Evolutionary conservation across 1,284 basidiomycete species (phyloP).

Genomic region (Trametes hirsuta): DNA sequence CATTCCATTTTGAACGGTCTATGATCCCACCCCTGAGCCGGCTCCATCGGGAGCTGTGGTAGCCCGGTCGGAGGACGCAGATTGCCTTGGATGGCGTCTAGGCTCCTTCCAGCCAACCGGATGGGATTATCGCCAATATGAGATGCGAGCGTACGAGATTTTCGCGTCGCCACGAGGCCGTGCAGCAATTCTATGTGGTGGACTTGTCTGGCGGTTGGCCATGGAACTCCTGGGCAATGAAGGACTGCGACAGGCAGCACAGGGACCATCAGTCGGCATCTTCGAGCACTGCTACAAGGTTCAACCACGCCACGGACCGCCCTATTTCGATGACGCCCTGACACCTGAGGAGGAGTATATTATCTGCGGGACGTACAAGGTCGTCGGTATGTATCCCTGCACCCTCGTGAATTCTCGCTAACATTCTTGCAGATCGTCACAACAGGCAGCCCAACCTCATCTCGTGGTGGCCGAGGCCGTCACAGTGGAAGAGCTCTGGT

Average conservation of each 20-base stretch:
- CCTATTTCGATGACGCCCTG: slow-evolving; percentile 5
- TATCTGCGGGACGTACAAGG: slow-evolving; percentile 11
- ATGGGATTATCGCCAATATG: slow-evolving; percentile 2
- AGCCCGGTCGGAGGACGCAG: too few species aligned
- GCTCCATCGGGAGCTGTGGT: too few species aligned
- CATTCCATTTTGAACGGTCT: slow-evolving; percentile 6
- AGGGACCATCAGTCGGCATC: slow-evolving; percentile 5
- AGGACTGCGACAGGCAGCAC: not conserved
- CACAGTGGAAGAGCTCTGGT: slow-evolving; percentile 2
- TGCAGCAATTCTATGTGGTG: slow-evolving; percentile 7
- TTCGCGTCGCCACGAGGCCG: slow-evolving; percentile 1
- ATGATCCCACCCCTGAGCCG: not conserved
- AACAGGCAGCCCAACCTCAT: not conserved
- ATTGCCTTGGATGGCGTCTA: too few species aligned
- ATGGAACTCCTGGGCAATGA: not conserved
- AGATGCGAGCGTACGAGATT: slow-evolving; percentile 1
- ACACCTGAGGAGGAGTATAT: slow-evolving; percentile 1
- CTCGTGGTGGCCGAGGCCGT: slow-evolving; percentile 12
- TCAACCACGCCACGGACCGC: not conserved
- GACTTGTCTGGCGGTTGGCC: slow-evolving; percentile 8
- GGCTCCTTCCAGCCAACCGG: too few species aligned
- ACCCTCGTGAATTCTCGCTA: not conserved
- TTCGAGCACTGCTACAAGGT: not conserved
- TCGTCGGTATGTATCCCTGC: not conserved
- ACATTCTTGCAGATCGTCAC: not conserved